A percentile compares a stretch with the other conserved stretches of the same genome.
phyloP scores from a whole-genome alignment of 306 rosid genomes.

The Gillenia trifoliata region DNA sequence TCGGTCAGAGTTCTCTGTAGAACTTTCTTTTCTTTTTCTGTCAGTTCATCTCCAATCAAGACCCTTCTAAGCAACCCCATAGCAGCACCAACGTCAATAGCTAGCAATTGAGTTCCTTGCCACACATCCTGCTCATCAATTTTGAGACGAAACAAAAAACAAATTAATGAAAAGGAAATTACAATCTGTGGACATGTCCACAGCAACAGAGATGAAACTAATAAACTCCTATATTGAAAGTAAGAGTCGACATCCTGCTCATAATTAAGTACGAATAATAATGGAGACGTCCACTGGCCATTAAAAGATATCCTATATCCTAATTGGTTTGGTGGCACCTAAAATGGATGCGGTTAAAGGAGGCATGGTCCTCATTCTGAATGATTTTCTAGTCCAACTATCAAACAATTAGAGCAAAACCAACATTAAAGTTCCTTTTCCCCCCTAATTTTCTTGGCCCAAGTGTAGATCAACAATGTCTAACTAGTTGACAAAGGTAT shows the following conservation, averaged over 20 bases:
- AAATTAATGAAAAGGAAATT: background rate
- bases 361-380: background rate
- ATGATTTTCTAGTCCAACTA: background rate
- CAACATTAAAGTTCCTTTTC: background rate
- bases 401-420: background rate
- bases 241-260: background rate
- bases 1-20: slow-evolving; percentile 85
- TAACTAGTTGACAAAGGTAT: slow-evolving; percentile 4
- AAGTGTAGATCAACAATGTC: background rate
- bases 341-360: background rate
- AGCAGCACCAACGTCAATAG: slow-evolving; percentile 79
- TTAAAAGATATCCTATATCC: background rate
- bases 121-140: slow-evolving; percentile 70
- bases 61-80: slow-evolving; percentile 68
- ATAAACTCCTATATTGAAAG: background rate
- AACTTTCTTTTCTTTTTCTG: slow-evolving; percentile 80
- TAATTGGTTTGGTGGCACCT: background rate
- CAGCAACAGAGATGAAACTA: background rate
- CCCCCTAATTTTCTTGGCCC: background rate
- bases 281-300: background rate
- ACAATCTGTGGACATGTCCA: background rate
- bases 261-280: background rate
- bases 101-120: slow-evolving; percentile 98
- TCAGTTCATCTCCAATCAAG: slow-evolving; percentile 78
- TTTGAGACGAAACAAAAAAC: background rate